These are phyloP conservation scores for Thyridium curvatum DNA, from an alignment of 2,329 filamentous ascomycete species.

Conservation along the genomic window DNA sequence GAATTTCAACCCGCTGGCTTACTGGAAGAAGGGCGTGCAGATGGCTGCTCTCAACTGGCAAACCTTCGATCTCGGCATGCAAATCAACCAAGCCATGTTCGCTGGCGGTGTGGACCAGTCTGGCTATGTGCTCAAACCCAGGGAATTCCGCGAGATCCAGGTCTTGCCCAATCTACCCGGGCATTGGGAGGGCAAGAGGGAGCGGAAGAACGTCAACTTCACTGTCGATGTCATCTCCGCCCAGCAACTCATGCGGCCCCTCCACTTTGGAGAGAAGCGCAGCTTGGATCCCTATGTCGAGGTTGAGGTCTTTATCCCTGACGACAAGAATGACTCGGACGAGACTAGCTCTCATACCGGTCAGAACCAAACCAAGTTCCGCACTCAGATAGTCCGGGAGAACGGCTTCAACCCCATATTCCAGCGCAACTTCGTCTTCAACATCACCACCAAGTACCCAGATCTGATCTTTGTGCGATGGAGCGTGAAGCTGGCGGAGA, in stretches of 20 bases:
- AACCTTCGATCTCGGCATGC: conserved; percentile 91
- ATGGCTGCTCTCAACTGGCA: conserved; percentile 99
- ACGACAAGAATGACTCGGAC: conserved; percentile 86
- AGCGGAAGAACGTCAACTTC: conserved; percentile 78
- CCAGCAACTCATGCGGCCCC: conserved; percentile 83
- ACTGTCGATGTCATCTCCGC: conserved; percentile 86
- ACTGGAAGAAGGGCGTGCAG: conserved; percentile 93
- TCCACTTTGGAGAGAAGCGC: conserved; percentile 45
- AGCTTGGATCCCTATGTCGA: conserved; percentile 90
- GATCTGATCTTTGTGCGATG: conserved; percentile 91
- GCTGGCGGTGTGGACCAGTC: conserved; percentile 78
- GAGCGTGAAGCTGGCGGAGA: conserved; percentile 81
- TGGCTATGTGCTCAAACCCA: conserved; percentile 91
- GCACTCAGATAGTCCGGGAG: conserved; percentile 73
- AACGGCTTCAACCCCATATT: conserved; percentile 95
- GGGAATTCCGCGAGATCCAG: conserved; percentile 70
- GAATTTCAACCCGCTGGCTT: conserved; percentile 90
- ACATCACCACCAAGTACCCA: conserved; percentile 87
- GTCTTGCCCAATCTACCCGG: conserved; percentile 50
- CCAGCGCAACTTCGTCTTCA: conserved; percentile 71
- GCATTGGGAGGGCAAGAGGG: conserved; percentile 53
- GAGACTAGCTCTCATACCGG: conserved; percentile 52
- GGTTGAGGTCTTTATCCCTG: conserved; percentile 88
- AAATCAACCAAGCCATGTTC: conserved; percentile 97
- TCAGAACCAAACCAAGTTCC: conserved; percentile 53